A percentile compares a stretch with the other conserved stretches of the same genome.
phyloP scores from a whole-genome alignment of 768 basidiomycete genomes.

The Termitomyces sp. region DNA sequence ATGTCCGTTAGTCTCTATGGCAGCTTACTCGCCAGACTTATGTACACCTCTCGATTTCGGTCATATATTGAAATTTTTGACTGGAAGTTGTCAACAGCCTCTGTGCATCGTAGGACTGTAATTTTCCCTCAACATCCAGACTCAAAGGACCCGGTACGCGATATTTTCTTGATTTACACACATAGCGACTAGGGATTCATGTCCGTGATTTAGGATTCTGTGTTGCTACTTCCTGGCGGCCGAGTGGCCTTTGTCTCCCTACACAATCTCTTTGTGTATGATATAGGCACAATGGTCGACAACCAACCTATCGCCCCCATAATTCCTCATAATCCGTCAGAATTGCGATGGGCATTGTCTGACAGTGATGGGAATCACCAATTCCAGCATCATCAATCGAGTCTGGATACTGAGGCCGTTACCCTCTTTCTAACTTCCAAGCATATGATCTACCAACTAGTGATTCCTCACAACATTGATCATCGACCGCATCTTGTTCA shows the following conservation, averaged over 20 bases:
- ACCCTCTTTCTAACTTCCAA: background rate
- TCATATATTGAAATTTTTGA: background rate
- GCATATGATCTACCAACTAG: background rate
- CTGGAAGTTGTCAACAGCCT: background rate
- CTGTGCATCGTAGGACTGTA: background rate
- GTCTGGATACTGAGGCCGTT: background rate
- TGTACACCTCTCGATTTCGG: background rate
- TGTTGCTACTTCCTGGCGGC: too few species aligned
- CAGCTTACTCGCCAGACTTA: too few species aligned
- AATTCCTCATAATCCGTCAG: background rate
- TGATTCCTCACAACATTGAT: background rate
- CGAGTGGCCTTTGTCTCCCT: too few species aligned
- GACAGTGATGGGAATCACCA: background rate
- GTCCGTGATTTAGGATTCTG: too few species aligned
- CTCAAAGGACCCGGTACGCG: background rate
- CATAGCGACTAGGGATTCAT: too few species aligned
- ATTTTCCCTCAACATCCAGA: background rate
- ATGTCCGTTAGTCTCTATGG: too few species aligned
- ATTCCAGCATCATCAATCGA: background rate
- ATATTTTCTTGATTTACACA: background rate
- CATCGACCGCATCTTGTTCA: background rate
- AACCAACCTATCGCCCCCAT: background rate
- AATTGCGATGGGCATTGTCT: background rate
- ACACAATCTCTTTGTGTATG: background rate
- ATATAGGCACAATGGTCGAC: background rate